Conservation (phyloP, 2,329 filamentous ascomycete genomes). For the Elsinoe australis region DNA sequence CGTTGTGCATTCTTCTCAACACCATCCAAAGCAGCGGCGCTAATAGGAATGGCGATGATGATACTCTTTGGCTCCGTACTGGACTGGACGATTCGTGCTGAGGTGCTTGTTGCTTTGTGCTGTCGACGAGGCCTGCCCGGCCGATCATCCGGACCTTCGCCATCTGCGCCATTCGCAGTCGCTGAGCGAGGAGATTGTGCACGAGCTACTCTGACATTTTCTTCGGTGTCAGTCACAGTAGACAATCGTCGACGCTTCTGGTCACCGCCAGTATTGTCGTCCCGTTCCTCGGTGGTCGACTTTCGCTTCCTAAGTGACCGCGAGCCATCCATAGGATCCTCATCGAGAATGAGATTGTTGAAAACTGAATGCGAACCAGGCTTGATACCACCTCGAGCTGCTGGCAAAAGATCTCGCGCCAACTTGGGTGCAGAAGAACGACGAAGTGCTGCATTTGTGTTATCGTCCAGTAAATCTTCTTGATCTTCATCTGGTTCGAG, state of each 20-base stretch:
- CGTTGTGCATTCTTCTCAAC: constrained; percentile 42
- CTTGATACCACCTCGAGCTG: constrained; percentile 55
- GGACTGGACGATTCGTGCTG: constrained; percentile 21
- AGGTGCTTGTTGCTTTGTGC: neutral
- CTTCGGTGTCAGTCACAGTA: constrained; percentile 30
- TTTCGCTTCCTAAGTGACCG: constrained; percentile 77
- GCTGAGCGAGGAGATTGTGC: constrained; percentile 6
- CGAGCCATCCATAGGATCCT: constrained; percentile 67
- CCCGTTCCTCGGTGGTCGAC: constrained; percentile 62
- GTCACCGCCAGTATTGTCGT: constrained; percentile 32
- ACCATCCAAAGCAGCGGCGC: constrained; percentile 29
- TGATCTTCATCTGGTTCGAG: constrained; percentile 41
- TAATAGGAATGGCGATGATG: constrained; percentile 43
- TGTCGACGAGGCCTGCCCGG: constrained; percentile 12
- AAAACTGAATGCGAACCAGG: constrained; percentile 71
- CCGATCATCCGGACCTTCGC: constrained; percentile 15
- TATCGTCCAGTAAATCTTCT: constrained; percentile 30
- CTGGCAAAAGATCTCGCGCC: constrained; percentile 60
- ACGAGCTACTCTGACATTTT: constrained; percentile 19
- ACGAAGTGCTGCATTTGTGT: constrained; percentile 38
- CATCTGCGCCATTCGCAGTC: constrained; percentile 22
- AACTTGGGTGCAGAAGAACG: constrained; percentile 58
- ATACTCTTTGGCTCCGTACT: constrained; percentile 36
- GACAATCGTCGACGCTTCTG: constrained; percentile 38
- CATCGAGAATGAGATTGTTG: constrained; percentile 62